A percentile compares a stretch with the other conserved stretches of the same genome.
phyloP scores from a whole-genome alignment of 352 stramenopile species.

The Pythium graminicola region DNA sequence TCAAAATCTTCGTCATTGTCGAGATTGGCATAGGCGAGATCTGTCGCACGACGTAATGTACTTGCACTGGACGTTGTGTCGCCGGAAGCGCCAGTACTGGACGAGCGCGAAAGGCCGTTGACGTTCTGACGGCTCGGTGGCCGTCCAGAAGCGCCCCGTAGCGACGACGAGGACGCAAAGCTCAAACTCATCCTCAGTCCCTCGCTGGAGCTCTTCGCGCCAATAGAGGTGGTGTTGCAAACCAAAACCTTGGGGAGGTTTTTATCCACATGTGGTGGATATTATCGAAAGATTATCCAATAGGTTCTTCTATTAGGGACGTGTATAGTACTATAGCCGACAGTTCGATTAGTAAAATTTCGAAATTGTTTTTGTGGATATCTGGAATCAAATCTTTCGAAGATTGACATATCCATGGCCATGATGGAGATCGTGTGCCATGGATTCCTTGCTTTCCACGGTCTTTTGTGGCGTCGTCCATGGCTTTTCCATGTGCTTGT shows the following conservation, averaged over 20 bases:
- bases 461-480: no score
- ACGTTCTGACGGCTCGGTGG: not conserved
- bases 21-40: conserved; percentile 24
- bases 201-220: not conserved
- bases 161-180: conserved; percentile 22
- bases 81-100: conserved; percentile 12
- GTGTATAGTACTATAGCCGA: conserved; percentile 1
- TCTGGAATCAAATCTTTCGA: no score
- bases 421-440: no score
- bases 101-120: conserved; percentile 4
- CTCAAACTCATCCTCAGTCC: conserved; percentile 11
- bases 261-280: no score
- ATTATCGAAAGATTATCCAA: conserved; percentile 11
- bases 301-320: conserved; percentile 11
- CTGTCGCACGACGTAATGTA: conserved; percentile 7
- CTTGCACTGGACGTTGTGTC: not conserved
- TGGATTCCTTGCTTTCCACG: no score
- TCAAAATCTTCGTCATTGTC: conserved; percentile 74
- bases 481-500: not conserved
- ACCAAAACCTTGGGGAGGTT: conserved; percentile 1
- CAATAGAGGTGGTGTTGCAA: not conserved
- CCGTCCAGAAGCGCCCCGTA: conserved; percentile 4
- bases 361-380: no score
- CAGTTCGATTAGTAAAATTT: no score
- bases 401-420: no score